phyloP scores from a whole-genome alignment of 176 grass and related monocot genomes.

The Alopecurus myosuroides region DNA sequence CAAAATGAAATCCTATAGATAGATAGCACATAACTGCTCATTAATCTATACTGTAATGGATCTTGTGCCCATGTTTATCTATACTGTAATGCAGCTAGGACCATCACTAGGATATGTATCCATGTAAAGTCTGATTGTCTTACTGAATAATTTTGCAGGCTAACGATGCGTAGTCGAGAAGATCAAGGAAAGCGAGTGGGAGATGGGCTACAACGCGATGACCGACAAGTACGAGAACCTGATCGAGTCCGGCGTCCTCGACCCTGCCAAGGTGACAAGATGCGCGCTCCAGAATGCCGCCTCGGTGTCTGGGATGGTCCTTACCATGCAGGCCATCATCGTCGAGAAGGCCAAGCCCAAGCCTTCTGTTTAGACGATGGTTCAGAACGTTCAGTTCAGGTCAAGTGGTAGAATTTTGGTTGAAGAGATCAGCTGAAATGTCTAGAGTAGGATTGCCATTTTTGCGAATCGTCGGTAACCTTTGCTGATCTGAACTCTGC shows the following conservation, averaged over 20 bases:
- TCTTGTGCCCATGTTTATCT: background rate
- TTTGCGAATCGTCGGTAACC: no score
- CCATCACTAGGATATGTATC: background rate
- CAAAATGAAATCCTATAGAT: no score
- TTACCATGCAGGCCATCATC: constrained; percentile 57
- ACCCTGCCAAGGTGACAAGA: constrained; percentile 61
- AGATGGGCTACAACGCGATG: constrained; percentile 56
- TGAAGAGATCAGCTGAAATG: no score
- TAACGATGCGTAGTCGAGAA: constrained; percentile 39
- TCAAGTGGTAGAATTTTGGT: no score
- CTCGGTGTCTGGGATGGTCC: constrained; percentile 58
- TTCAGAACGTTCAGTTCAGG: no score
- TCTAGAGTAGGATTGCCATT: no score
- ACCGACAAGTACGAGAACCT: constrained; percentile 49
- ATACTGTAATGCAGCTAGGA: background rate
- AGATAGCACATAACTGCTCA: no score
- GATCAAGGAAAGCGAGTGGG: constrained; percentile 44
- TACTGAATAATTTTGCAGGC: no score
- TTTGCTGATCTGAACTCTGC: no score
- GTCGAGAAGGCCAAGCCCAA: no score
- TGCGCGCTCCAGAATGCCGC: constrained; percentile 53
- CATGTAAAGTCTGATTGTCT: background rate
- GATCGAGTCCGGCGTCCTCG: constrained; percentile 45
- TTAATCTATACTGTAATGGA: no score
- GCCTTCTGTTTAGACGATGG: no score